A percentile compares a stretch with the other conserved stretches of the same genome.
Conservation (phyloP, 768 basidiomycete genomes). For the Lactarius hatsudake region DNA sequence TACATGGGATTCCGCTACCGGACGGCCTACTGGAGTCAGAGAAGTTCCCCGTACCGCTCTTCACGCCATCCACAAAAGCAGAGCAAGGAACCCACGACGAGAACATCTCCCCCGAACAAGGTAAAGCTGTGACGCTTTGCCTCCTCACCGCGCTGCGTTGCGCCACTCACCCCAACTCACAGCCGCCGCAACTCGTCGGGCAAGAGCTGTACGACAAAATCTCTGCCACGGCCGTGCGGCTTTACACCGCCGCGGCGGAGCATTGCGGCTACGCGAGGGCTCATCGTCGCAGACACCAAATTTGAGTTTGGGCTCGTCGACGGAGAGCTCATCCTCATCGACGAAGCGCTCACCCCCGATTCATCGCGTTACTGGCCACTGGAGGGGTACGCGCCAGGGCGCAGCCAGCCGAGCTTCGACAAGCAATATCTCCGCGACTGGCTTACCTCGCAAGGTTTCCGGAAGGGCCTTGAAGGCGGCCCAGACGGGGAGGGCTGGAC, state of each 20-base stretch:
- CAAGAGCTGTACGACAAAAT: conserved; percentile 59
- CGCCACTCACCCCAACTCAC: neutral
- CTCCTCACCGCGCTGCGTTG: conserved; percentile 3
- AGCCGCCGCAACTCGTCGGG: conserved; percentile 70
- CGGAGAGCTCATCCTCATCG: conserved; percentile 74
- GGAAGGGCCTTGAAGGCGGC: conserved; percentile 75
- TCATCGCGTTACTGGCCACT: conserved; percentile 97
- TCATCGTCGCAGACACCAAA: conserved; percentile 97
- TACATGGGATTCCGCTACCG: conserved; percentile 81
- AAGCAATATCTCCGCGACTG: conserved; percentile 96
- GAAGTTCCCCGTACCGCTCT: conserved; percentile 76
- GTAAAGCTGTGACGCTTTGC: conserved; percentile 39
- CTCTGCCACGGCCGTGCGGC: conserved; percentile 54
- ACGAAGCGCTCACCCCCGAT: conserved; percentile 96
- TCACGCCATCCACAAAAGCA: conserved; percentile 97
- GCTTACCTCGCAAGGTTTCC: conserved; percentile 71
- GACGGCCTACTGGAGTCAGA: conserved; percentile 80
- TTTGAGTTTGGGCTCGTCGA: conserved; percentile 92
- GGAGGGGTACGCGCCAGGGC: conserved; percentile 66
- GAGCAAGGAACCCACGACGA: conserved; percentile 94
- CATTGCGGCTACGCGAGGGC: conserved; percentile 70
- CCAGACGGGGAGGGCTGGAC: conserved; percentile 72
- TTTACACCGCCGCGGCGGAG: conserved; percentile 73
- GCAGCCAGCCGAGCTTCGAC: conserved; percentile 86
- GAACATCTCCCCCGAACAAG: conserved; percentile 96